phyloP scores from a whole-genome alignment of 768 basidiomycete genomes.

The Chalciporus piperatus region DNA sequence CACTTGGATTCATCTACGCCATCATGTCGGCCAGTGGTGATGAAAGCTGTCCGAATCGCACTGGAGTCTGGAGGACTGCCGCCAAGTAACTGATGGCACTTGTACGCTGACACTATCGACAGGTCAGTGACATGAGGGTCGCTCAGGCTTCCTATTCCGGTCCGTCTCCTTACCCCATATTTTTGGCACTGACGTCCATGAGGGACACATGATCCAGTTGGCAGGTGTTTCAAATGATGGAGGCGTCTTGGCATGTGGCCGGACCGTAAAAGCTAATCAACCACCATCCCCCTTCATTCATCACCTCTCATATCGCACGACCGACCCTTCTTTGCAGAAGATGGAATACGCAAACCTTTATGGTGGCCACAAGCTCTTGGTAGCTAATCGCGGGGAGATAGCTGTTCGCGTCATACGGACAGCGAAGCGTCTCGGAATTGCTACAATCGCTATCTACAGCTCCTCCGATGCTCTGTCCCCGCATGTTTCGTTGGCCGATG shows the following conservation, averaged over 20 bases:
- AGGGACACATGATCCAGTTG: background rate
- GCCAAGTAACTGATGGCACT: too few species aligned
- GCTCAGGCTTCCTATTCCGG: background rate
- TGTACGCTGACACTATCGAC: too few species aligned
- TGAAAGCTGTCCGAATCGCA: too few species aligned
- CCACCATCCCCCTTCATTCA: background rate
- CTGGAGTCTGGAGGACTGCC: too few species aligned
- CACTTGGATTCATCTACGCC: too few species aligned
- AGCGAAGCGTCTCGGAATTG: constrained; percentile 48
- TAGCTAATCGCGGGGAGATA: constrained; percentile 75
- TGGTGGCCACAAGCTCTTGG: constrained; percentile 48
- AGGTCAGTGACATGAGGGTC: too few species aligned
- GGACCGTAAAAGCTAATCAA: background rate
- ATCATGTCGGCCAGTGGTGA: too few species aligned
- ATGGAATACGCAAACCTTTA: constrained; percentile 17
- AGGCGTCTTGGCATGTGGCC: background rate
- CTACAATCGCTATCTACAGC: constrained; percentile 58
- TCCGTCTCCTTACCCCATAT: background rate
- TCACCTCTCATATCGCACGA: background rate
- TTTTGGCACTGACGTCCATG: background rate
- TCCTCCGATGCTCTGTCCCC: constrained; percentile 55
- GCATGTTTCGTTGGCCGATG: constrained; percentile 56
- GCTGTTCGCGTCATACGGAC: constrained; percentile 61
- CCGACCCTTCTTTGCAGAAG: background rate
- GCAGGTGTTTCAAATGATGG: background rate